A percentile compares a stretch with the other conserved stretches of the same genome.
Conservation (phyloP, 352 stramenopile species). For the Plasmopara muralis region DNA sequence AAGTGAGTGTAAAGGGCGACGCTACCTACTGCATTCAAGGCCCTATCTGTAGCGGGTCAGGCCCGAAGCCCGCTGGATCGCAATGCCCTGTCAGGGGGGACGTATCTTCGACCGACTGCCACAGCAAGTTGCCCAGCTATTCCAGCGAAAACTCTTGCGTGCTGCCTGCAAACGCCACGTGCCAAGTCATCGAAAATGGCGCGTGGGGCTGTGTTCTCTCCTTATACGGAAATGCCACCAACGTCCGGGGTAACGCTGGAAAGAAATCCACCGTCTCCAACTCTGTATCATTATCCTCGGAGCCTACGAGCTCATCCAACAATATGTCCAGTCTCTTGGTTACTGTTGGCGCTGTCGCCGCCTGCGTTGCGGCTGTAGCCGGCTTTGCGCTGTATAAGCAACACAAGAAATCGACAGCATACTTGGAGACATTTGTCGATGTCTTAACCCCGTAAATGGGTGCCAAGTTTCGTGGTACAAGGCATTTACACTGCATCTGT, state of each 20-base stretch:
- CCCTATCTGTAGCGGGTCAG: conserved; percentile 34
- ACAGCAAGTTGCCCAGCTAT: conserved; percentile 38
- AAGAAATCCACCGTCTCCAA: not conserved
- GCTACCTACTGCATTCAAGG: conserved; percentile 46
- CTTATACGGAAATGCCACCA: not conserved
- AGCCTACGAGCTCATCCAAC: not conserved
- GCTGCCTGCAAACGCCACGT: conserved; percentile 39
- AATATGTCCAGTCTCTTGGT: conserved; percentile 7
- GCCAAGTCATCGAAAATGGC: conserved; percentile 52
- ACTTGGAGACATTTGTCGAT: conserved; percentile 20
- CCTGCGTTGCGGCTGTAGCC: conserved; percentile 22
- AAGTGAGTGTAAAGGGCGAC: conserved; percentile 34
- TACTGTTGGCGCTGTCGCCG: conserved; percentile 21
- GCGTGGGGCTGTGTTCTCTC: conserved; percentile 47
- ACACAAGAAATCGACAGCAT: conserved; percentile 20
- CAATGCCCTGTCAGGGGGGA: conserved; percentile 36
- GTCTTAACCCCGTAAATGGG: conserved; percentile 27
- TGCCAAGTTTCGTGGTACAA: too few relatives aligned
- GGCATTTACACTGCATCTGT: too few relatives aligned
- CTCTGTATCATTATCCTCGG: not conserved
- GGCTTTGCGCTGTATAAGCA: conserved; percentile 33
- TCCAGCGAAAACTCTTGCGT: conserved; percentile 32
- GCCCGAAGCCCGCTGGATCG: conserved; percentile 18
- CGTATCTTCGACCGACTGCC: conserved; percentile 39
- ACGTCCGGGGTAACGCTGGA: not conserved